These are phyloP conservation scores for Hypseocharis bilobata DNA, from an alignment of 441 rosid species.

Conservation along the genomic window DNA sequence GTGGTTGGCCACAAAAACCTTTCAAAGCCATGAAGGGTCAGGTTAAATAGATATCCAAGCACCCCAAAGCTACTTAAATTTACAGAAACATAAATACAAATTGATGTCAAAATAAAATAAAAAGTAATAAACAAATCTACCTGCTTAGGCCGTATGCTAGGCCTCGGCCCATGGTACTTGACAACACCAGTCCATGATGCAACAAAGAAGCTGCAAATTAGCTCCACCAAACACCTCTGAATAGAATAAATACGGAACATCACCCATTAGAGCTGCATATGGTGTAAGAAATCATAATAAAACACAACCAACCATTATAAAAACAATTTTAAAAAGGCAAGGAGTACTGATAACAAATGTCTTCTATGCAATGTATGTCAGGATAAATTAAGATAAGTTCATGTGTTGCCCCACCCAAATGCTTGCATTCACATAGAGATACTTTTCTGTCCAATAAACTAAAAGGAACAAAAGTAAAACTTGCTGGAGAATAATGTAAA, in stretches of 20 bases:
- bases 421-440: neutral
- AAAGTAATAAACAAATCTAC: constrained; percentile 27
- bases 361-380: neutral
- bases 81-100: neutral
- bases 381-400: neutral
- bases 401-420: neutral
- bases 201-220: constrained; percentile 94
- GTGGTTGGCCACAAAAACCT: constrained; percentile 96
- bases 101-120: constrained; percentile 2
- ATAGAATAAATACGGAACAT: constrained; percentile 13
- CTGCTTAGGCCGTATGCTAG: constrained; percentile 94
- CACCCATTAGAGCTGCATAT: constrained; percentile 1
- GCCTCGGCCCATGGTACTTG: constrained; percentile 88
- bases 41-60: neutral
- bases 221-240: constrained; percentile 88
- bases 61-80: neutral
- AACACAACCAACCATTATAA: neutral
- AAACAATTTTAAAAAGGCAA: neutral
- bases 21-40: constrained; percentile 23
- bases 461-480: too few species aligned
- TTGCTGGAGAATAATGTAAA: too few species aligned
- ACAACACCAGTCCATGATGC: constrained; percentile 98
- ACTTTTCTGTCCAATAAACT: too few species aligned
- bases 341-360: neutral
- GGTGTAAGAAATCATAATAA: neutral